Evolutionary conservation across 2,329 filamentous ascomycete species (phyloP).

Genomic region (Thelonectria rubi): DNA sequence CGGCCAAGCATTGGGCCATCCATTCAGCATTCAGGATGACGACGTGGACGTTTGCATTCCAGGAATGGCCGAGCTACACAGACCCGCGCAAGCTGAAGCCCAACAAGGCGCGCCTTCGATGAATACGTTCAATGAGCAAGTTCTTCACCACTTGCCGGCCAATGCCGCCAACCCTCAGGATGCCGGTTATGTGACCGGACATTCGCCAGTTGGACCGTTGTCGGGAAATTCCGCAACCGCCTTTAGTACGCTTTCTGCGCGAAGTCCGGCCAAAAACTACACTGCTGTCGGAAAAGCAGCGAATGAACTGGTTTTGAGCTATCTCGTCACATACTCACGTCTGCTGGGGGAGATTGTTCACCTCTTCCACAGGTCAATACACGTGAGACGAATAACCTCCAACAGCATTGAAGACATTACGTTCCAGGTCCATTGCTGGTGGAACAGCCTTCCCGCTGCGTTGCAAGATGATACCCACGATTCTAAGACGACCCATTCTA

Average conservation of each 20-base stretch:
- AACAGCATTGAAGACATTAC: conserved; percentile 34
- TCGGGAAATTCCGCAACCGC: neutral
- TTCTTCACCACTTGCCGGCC: conserved; percentile 17
- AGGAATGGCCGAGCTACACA: conserved; percentile 39
- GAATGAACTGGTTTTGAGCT: conserved; percentile 27
- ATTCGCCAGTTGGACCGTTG: neutral
- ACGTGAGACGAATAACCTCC: conserved; percentile 32
- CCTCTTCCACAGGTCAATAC: conserved; percentile 41
- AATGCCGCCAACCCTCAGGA: conserved; percentile 5
- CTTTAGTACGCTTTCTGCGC: neutral
- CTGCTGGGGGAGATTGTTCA: conserved; percentile 33
- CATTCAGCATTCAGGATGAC: conserved; percentile 47
- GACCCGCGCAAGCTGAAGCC: conserved; percentile 17
- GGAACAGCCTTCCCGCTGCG: conserved; percentile 36
- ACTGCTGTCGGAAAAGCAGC: conserved; percentile 18
- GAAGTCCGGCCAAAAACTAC: conserved; percentile 23
- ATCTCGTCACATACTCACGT: conserved; percentile 34
- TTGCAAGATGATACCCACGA: conserved; percentile 6
- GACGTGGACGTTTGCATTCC: conserved; percentile 51
- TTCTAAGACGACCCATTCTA: conserved; percentile 13
- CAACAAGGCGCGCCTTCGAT: conserved; percentile 11
- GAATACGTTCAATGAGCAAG: conserved; percentile 8
- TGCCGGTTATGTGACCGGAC: neutral
- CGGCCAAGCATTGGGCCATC: conserved; percentile 49
- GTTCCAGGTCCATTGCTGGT: conserved; percentile 38